phyloP scores from a whole-genome alignment of 371 early-diverging fungal species.

The Catenaria anguillulae region DNA sequence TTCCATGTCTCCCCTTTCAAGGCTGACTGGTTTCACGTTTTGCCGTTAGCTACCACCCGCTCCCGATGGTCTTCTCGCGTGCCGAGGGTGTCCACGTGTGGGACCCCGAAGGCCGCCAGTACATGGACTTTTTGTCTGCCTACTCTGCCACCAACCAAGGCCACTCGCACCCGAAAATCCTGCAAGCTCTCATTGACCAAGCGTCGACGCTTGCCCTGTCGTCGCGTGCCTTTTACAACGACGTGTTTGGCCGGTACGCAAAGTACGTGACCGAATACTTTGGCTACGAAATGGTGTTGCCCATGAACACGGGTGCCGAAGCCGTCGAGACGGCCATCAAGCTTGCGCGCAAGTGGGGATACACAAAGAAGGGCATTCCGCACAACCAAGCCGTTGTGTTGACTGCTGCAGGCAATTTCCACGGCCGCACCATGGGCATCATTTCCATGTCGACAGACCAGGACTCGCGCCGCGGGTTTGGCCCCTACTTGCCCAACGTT shows the following conservation, averaged over 20 bases:
- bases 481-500: slow-evolving; percentile 81
- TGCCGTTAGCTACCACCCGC: slow-evolving; percentile 74
- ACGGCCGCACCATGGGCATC: slow-evolving; percentile 89
- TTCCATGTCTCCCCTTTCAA: no score
- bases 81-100: slow-evolving; percentile 79
- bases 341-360: slow-evolving; percentile 95
- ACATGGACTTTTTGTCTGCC: slow-evolving; percentile 91
- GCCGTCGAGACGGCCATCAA: slow-evolving; percentile 97
- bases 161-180: slow-evolving; percentile 91
- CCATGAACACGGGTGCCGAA: slow-evolving; percentile 97
- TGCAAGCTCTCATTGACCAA: slow-evolving; percentile 79
- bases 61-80: slow-evolving; percentile 82
- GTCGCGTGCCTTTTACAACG: slow-evolving; percentile 94
- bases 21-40: not conserved
- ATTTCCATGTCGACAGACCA: slow-evolving; percentile 92
- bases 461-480: slow-evolving; percentile 68
- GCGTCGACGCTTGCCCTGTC: slow-evolving; percentile 64
- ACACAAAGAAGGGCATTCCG: slow-evolving; percentile 75
- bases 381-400: slow-evolving; percentile 70
- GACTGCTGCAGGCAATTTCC: slow-evolving; percentile 82
- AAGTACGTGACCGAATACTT: slow-evolving; percentile 83
- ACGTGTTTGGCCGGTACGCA: slow-evolving; percentile 74
- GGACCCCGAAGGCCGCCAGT: slow-evolving; percentile 90
- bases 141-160: slow-evolving; percentile 96
- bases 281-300: slow-evolving; percentile 92